Evolutionary conservation across 2,329 filamentous ascomycete genomes (phyloP), one percentile per base, ranked within the genome.

Genomic region (Dissoconium aciculare): DNA sequence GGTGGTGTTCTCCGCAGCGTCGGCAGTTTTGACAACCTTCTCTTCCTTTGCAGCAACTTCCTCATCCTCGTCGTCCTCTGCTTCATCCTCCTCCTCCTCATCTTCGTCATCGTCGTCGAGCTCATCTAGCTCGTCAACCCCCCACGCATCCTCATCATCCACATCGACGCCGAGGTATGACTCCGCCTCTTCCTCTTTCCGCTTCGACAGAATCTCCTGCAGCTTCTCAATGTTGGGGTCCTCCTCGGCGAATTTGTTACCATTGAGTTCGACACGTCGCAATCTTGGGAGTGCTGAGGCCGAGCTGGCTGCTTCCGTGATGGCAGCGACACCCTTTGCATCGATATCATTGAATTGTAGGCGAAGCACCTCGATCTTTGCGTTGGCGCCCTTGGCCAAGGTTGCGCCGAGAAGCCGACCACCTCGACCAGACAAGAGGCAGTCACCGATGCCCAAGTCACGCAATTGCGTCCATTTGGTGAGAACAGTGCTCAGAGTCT

Each of bases 261-360:
- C 89, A 54, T 98, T 95, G 43, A 98, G 63, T 59, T 95, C 89
- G 29, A 98, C 71, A 47, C 85, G 76, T 59, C 77, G 78, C 42
- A 98, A 62, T 9, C 69, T 69, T 2, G 83, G 84, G 5, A 98
- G 67, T 2, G 67, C 65, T 5, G 39, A 36, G 4, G 34, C 37
- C 5, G 67, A 61, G 46, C 72, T 71, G 4, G 74, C 74, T 3
- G 80, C 81, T 12, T 69, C 60, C 3, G 76, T 69, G 32, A 98
- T 65, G 3, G 66, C 69, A 51, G 79, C 74, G 29, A 95, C 57
- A 11, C 78, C 80, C 34, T 73, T 67, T 1, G 75, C 64, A 24
- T 80, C 84, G 51, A 98, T 89, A 43, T 98, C 89, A 60, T 95
- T 95, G 66, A 79, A 95, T 54, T 94, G 82, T 47, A 95, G 60